A percentile compares a stretch with the other conserved stretches of the same genome.
phyloP scores from a whole-genome alignment of 148 eudicot species.

The Rhododendron kiyosumense region DNA sequence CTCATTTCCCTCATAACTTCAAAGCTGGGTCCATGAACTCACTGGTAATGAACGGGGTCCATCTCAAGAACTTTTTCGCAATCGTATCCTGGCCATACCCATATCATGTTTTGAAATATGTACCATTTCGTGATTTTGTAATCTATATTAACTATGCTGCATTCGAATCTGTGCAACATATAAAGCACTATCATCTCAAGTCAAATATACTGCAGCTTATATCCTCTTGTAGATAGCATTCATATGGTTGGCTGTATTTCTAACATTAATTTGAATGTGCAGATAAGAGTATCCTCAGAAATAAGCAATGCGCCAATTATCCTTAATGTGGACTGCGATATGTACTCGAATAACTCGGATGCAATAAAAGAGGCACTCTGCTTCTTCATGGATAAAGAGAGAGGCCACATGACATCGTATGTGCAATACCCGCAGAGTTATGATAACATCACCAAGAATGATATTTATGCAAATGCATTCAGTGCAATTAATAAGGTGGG shows the following conservation, averaged over 20 bases:
- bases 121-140: background rate
- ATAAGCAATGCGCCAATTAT: conserved; percentile 40
- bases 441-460: conserved; percentile 28
- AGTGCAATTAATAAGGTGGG: conserved; percentile 11
- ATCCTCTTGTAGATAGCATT: background rate
- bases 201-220: background rate
- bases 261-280: background rate
- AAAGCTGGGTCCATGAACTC: conserved; percentile 52
- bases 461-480: conserved; percentile 18
- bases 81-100: background rate
- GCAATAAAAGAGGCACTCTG: conserved; percentile 34
- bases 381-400: conserved; percentile 39
- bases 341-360: conserved; percentile 42
- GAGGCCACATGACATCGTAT: conserved; percentile 24
- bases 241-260: background rate
- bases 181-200: background rate
- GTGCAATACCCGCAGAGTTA: conserved; percentile 36
- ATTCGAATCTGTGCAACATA: background rate
- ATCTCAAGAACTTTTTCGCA: background rate
- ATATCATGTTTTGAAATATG: background rate
- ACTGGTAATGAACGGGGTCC: conserved; percentile 15
- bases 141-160: background rate
- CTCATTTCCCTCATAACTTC: conserved; percentile 37
- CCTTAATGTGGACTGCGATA: conserved; percentile 40
- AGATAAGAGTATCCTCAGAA: conserved; percentile 49